Percentiles rank a stretch among this genome's conserved stretches.
Evolutionary conservation across 2,329 filamentous ascomycete genomes (phyloP).

Genomic region (Scortechinia acanthostroma): DNA sequence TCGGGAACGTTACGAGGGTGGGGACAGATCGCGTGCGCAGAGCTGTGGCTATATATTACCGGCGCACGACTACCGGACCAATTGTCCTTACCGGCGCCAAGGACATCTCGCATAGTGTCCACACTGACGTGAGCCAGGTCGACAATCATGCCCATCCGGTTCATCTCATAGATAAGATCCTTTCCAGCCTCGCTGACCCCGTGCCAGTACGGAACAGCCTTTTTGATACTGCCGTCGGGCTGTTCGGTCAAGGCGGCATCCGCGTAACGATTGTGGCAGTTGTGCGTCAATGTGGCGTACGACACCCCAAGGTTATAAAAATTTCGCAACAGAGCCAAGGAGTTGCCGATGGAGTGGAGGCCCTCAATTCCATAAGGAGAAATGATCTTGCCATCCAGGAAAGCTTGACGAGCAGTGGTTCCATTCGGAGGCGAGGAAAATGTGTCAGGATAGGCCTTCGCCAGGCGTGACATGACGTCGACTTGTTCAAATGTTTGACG

Average conservation of each 20-base stretch:
- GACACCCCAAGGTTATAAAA: constrained; percentile 56
- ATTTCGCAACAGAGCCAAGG: constrained; percentile 44
- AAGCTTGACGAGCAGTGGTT: constrained; percentile 41
- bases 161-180: constrained; percentile 56
- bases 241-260: constrained; percentile 8
- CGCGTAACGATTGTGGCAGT: constrained; percentile 61
- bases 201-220: constrained; percentile 7
- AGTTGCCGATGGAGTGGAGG: constrained; percentile 56
- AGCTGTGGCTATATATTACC: constrained; percentile 61
- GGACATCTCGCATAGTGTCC: constrained; percentile 56
- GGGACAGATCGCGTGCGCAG: constrained; percentile 46
- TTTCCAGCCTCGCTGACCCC: constrained; percentile 48
- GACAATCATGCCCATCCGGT: constrained; percentile 61
- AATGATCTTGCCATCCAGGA: constrained; percentile 34
- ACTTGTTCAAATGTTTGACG: constrained; percentile 68
- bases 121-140: constrained; percentile 56
- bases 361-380: constrained; percentile 55
- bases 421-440: constrained; percentile 61
- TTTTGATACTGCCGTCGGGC: constrained; percentile 7
- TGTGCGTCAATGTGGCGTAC: constrained; percentile 63
- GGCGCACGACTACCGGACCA: constrained; percentile 33
- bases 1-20: constrained; percentile 59
- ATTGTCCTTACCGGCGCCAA: constrained; percentile 22
- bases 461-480: constrained; percentile 63
- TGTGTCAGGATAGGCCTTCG: constrained; percentile 53